These are phyloP conservation scores for Microdochium trichocladiopsis DNA, from an alignment of 2,329 filamentous ascomycete species.

Conservation along the genomic window DNA sequence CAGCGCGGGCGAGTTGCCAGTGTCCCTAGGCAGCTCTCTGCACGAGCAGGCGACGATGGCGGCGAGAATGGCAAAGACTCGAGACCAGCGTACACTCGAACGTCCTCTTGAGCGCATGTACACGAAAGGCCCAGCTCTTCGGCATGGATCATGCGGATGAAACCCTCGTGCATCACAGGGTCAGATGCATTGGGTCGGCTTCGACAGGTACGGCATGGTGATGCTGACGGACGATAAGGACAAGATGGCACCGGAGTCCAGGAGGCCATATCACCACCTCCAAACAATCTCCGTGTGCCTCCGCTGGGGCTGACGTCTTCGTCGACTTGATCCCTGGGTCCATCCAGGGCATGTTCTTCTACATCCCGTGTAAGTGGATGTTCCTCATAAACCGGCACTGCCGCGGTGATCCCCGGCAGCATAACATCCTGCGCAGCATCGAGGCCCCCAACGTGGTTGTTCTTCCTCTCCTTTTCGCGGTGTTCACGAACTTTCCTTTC, in stretches of 20 bases:
- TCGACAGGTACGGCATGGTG: not conserved
- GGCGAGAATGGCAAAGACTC: not conserved
- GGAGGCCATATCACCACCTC: not conserved
- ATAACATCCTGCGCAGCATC: no score
- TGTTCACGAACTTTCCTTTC: not conserved
- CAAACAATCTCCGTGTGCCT: not conserved
- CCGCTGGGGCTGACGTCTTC: not conserved
- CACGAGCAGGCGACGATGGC: not conserved
- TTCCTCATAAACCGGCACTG: no score
- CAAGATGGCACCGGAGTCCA: not conserved
- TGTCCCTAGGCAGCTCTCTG: not conserved
- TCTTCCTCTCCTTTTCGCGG: no score
- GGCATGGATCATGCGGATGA: not conserved
- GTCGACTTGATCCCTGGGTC: not conserved
- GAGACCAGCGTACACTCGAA: not conserved
- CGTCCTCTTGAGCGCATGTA: not conserved
- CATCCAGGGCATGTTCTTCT: not conserved
- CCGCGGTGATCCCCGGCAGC: no score
- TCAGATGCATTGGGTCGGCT: not conserved
- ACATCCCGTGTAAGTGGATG: no score
- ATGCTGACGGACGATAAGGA: not conserved
- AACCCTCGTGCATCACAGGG: not conserved
- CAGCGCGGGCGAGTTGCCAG: not conserved
- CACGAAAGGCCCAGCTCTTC: not conserved
- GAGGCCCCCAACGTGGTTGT: no score